Conservation (phyloP, 306 rosid species). For the Corylus americana region DNA sequence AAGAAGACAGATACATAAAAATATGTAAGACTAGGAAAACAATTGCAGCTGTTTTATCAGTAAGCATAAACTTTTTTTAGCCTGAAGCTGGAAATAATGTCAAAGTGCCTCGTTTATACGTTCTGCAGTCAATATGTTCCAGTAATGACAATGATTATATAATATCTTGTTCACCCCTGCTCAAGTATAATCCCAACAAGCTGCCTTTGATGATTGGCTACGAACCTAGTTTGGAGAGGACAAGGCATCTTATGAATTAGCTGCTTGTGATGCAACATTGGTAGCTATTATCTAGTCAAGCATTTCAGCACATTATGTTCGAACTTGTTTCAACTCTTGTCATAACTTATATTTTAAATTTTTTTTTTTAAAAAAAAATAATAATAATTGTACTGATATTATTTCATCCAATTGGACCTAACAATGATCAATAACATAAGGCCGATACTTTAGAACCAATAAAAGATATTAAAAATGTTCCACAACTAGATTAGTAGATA, state of each 20-base stretch:
- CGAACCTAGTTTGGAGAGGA: background rate
- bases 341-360: background rate
- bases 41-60: background rate
- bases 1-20: background rate
- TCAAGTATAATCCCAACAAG: background rate
- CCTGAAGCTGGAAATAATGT: background rate
- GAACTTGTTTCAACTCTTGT: background rate
- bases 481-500: background rate
- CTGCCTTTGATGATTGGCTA: background rate
- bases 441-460: background rate
- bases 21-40: background rate
- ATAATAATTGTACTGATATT: background rate
- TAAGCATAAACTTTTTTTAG: background rate
- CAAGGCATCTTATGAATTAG: background rate
- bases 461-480: background rate
- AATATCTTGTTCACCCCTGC: background rate
- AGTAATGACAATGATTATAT: background rate
- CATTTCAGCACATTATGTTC: background rate
- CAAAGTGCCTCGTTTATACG: background rate
- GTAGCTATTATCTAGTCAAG: background rate
- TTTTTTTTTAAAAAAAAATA: background rate
- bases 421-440: background rate
- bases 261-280: background rate
- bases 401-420: background rate
- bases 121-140: background rate